Evolutionary conservation across 2,329 filamentous ascomycete species (phyloP), one percentile per base, ranked within the genome.

Genomic region (Colletotrichum sublineola): DNA sequence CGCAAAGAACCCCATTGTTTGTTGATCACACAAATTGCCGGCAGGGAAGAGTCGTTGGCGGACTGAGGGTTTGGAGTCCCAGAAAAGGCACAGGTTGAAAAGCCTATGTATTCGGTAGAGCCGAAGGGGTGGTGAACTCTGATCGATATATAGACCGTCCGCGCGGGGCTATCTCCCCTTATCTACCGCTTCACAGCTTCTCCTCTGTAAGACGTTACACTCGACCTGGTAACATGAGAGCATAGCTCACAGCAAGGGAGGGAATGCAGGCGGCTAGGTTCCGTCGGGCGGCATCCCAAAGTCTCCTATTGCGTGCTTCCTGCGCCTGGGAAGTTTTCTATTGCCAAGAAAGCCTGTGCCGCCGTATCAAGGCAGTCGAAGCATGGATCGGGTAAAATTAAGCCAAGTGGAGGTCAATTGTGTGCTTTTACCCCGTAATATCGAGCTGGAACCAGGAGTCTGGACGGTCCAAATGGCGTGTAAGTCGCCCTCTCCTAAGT

Each of bases 1-100:
- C 24, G 60, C 58, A 29, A 69, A 69, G 20, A 69, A n/a, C 44
- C 44, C 69, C 69, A 72, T 72, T 20, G n/a, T 20, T 72, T 15
- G 18, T 56, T 36, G 40, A 33, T 60, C 12, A n/a, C 31, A 36
- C 2, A 12, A 20, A 48, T 18, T 14, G 36, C 15, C 44, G 55
- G 9, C 2, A 5, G 9, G 42, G 40, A 55, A 36, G 5, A 52
- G 18, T 40, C 5, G 36, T 33, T 44, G n/a, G 38, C 18, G 24
- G 36, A 9, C 60, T 52, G 11, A 12, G n/a, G 15, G 12, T 2
- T 3, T 18, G 3, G 42, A 12, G 50, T 29, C 36, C 7, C 20
- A 15, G 33, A 20, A 14, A 14, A n/a, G 38, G 31, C n/a, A 38
- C 31, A n/a, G 36, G 7, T 50, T 33, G 42, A 24, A 29, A 29